Evolutionary conservation across 306 rosid genomes (phyloP).

Genomic region (Corylus americana): DNA sequence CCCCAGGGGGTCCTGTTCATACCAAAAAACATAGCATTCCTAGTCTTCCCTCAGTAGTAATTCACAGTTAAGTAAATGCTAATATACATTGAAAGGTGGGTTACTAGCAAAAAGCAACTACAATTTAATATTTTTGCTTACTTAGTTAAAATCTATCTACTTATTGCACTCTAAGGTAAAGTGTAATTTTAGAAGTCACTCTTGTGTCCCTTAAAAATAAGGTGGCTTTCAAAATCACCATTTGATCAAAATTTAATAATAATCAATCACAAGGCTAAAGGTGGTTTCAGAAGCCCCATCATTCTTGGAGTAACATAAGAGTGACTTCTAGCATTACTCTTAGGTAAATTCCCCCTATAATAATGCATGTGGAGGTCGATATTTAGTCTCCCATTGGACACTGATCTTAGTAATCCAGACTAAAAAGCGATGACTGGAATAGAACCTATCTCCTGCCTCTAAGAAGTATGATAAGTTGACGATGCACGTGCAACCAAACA

Average conservation of each 20-base stretch:
- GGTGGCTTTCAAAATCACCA: no score
- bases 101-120: no score
- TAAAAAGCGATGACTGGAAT: not conserved
- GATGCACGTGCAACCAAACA: constrained; percentile 1
- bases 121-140: not conserved
- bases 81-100: no score
- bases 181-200: no score
- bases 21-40: not conserved
- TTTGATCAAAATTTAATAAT: no score
- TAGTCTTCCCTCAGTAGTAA: not conserved
- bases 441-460: not conserved
- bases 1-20: not conserved
- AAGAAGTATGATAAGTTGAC: not conserved
- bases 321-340: not conserved
- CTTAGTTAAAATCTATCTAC: not conserved
- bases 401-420: not conserved
- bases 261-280: no score
- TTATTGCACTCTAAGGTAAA: not conserved
- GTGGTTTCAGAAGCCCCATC: no score
- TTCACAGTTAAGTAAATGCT: not conserved
- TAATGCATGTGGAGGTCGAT: not conserved
- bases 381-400: not conserved
- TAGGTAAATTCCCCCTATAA: not conserved
- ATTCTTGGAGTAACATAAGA: no score
- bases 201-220: no score